Evolutionary conservation across 371 early-diverging fungal species (phyloP).

Genomic region (Mortierella sp.): DNA sequence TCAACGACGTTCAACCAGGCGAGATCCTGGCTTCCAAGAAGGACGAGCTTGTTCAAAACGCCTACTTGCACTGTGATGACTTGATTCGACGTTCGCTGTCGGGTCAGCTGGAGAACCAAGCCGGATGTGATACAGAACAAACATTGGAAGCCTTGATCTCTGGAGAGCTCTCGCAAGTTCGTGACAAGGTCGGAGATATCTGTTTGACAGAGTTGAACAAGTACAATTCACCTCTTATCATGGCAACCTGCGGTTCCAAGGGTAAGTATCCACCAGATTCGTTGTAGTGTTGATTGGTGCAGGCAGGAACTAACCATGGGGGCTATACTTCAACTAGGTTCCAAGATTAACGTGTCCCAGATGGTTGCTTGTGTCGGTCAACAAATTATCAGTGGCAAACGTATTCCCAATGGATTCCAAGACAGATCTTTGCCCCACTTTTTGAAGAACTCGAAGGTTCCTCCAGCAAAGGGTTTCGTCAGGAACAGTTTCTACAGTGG

Average conservation of each 20-base stretch:
- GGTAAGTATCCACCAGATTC: slow-evolving; percentile 65
- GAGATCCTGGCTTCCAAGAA: slow-evolving; percentile 79
- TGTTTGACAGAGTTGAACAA: slow-evolving; percentile 94
- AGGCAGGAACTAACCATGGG: no score
- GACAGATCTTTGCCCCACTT: slow-evolving; percentile 99
- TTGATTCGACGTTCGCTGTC: slow-evolving; percentile 77
- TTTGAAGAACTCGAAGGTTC: slow-evolving; percentile 88
- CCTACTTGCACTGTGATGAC: slow-evolving; percentile 89
- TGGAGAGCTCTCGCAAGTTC: slow-evolving; percentile 90
- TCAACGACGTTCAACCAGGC: slow-evolving; percentile 98
- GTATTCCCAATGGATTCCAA: slow-evolving; percentile 98
- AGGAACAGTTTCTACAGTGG: slow-evolving; percentile 98
- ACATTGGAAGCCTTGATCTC: slow-evolving; percentile 94
- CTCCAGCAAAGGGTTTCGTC: slow-evolving; percentile 98
- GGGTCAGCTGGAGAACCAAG: slow-evolving; percentile 83
- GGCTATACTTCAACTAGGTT: slow-evolving; percentile 58
- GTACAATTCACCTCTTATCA: slow-evolving; percentile 97
- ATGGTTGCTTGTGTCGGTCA: slow-evolving; percentile 99
- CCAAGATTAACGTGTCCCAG: slow-evolving; percentile 97
- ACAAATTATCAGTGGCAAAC: slow-evolving; percentile 97
- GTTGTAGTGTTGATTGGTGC: no score
- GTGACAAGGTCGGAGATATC: slow-evolving; percentile 96
- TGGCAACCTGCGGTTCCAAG: slow-evolving; percentile 98
- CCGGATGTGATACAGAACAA: slow-evolving; percentile 91
- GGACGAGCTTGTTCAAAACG: slow-evolving; percentile 80